Evolutionary conservation across 345 rosid species (phyloP), one percentile per base, ranked within the genome.

Genomic region (Acer saccharum): DNA sequence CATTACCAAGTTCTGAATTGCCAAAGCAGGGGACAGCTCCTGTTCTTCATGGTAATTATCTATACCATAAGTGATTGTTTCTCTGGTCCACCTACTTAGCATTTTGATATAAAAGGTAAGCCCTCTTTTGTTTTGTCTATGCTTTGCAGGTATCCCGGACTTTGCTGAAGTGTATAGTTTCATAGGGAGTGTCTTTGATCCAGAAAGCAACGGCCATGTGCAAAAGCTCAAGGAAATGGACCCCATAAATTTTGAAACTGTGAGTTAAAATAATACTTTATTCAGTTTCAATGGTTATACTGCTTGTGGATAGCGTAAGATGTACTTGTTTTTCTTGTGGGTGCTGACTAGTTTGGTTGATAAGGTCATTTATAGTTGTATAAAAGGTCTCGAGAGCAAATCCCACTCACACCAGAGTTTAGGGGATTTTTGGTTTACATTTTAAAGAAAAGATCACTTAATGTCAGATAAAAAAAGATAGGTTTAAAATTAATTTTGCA

Each of bases 151-250:
- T 62, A 68, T 90, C 80, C 98, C 98, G 7, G 96, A 95, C 81
- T 95, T 95, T 84, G 83, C 95, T 80, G 93, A 95, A 86, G 98
- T 95, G 23, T 95, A 95, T 83, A 81, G 84, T 78, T 95, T 95
- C 89, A 93, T 95, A 48, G 99, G 98, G 68, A 92, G 94, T 73
- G 90, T 95, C 64, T 95, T 95, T 76, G 98, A 95, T 87, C 97
- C 96, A 43, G 89, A 88, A 55, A 80, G 87, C 71, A 57, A 80
- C 69, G 94, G 85, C 75, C 98, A 93, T n/a, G 84, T 81, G 76
- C 83, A 92, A 73, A 92, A 92, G 85, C 97, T 95, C 75, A 88
- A 93, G 88, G 99, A 90, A 81, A 95, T 95, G 99, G 99, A 95
- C 79, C 99, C 98, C 70, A 90, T 93, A 69, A 95, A 91, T 81